Conservation (phyloP, 306 rosid genomes). For the Cucumis cinereus region DNA sequence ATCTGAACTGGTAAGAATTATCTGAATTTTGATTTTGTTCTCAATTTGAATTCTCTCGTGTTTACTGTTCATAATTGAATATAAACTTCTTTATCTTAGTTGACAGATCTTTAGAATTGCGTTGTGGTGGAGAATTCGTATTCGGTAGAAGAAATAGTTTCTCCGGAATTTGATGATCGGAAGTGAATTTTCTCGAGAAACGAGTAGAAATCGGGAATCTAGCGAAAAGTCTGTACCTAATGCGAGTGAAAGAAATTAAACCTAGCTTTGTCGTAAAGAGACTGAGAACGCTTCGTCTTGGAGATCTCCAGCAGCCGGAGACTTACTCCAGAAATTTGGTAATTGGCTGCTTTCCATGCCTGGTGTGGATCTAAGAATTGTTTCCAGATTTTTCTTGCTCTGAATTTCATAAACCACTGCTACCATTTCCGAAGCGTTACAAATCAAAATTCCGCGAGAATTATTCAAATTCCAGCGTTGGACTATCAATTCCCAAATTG, state of each 20-base stretch:
- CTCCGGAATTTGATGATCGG: neutral
- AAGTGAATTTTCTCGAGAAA: neutral
- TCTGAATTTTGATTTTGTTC: neutral
- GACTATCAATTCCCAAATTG: slow-evolving; percentile 17
- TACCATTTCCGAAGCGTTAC: neutral
- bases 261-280: slow-evolving; percentile 27
- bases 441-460: slow-evolving; percentile 12
- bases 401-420: neutral
- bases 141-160: neutral
- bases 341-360: slow-evolving; percentile 5
- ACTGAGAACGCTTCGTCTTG: neutral
- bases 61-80: neutral
- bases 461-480: slow-evolving; percentile 9
- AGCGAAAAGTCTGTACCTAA: neutral
- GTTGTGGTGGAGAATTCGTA: neutral
- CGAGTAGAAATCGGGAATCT: neutral
- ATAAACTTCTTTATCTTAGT: neutral
- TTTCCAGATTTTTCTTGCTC: neutral
- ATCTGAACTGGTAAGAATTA: neutral
- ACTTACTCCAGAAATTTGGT: neutral
- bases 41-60: neutral
- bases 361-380: slow-evolving; percentile 9
- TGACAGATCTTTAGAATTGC: neutral
- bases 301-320: neutral
- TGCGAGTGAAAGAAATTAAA: slow-evolving; percentile 3